Percentiles rank a stretch among this genome's conserved stretches.
phyloP scores from a whole-genome alignment of 2,329 filamentous ascomycete genomes.

The Arthroderma sp. region DNA sequence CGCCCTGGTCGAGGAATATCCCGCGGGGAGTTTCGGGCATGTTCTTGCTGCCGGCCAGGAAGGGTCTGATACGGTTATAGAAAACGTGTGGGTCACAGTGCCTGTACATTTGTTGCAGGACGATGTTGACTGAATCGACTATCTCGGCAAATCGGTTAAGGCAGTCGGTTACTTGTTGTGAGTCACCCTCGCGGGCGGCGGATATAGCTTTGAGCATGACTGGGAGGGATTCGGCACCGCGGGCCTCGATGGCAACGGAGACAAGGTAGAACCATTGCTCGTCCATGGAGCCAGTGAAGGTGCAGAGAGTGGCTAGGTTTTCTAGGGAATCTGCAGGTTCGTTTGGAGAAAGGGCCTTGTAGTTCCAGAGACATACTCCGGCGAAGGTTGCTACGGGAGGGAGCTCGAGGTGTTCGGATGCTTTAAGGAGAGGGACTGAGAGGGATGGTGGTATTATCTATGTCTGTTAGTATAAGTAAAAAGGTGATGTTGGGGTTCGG shows the following conservation, averaged over 20 bases:
- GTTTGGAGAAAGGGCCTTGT: conserved; percentile 74
- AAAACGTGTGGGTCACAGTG: conserved; percentile 89
- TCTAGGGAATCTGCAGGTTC: conserved; percentile 72
- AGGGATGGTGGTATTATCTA: conserved; percentile 63
- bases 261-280: conserved; percentile 99
- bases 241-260: conserved; percentile 88
- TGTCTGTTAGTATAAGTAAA: neutral
- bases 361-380: conserved; percentile 89
- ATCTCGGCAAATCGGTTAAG: conserved; percentile 75
- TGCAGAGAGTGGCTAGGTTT: conserved; percentile 76
- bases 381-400: conserved; percentile 92
- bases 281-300: conserved; percentile 86
- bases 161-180: conserved; percentile 57
- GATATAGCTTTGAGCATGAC: conserved; percentile 79
- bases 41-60: conserved; percentile 91
- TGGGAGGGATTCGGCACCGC: conserved; percentile 73
- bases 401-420: conserved; percentile 68
- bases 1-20: conserved; percentile 74
- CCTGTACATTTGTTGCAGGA: conserved; percentile 86
- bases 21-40: conserved; percentile 85
- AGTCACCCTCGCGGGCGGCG: conserved; percentile 60
- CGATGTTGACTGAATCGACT: conserved; percentile 65
- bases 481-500: neutral
- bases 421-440: conserved; percentile 65
- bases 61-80: conserved; percentile 91